Evolutionary conservation across 805 yeast species (phyloP), one percentile per base, ranked within the genome.

Genomic region (Nakazawaea pomicola): DNA sequence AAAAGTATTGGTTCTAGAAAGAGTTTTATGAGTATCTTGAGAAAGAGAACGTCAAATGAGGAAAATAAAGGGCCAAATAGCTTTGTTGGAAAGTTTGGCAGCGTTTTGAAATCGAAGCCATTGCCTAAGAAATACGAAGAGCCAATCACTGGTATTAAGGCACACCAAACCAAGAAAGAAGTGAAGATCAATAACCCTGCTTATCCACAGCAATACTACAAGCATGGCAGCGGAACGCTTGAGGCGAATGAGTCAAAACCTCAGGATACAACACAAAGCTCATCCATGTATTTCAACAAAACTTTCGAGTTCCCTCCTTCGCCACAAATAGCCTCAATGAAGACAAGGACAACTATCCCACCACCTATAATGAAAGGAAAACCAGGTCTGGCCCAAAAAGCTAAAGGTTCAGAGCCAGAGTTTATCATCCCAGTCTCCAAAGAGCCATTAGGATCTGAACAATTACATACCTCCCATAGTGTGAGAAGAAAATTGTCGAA

Each of bases 381-480:
- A n/a, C n/a, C n/a, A n/a, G n/a, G n/a, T n/a, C n/a, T n/a, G n/a
- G n/a, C n/a, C n/a, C n/a, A n/a, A n/a, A n/a, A n/a, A n/a, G n/a
- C n/a, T n/a, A n/a, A n/a, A n/a, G n/a, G n/a, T n/a, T n/a, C n/a
- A n/a, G n/a, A 23, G 18, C 19, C 29, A 24, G 20, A 32, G 12
- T 9, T 7, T 3, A 32, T 32, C 12, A 32, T 18, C 9, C 24
- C 25, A 11, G 39, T 36, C 16, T 16, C 40, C 4, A 12, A 38
- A 6, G 24, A 36, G 19, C 45, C 41, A 12, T 37, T 37, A 29
- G 9, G 30, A 6, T 8, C 6, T 9, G 29, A 16, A 5, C 28
- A 25, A 16, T 23, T 42, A 17, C 41, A 33, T 6, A 42, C 45
- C 5, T 36, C 41, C 4, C 34, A 42, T 15, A 42, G 45, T 37